Conservation (phyloP, 78 protist species). For the Tieghemostelium lacteum region DNA sequence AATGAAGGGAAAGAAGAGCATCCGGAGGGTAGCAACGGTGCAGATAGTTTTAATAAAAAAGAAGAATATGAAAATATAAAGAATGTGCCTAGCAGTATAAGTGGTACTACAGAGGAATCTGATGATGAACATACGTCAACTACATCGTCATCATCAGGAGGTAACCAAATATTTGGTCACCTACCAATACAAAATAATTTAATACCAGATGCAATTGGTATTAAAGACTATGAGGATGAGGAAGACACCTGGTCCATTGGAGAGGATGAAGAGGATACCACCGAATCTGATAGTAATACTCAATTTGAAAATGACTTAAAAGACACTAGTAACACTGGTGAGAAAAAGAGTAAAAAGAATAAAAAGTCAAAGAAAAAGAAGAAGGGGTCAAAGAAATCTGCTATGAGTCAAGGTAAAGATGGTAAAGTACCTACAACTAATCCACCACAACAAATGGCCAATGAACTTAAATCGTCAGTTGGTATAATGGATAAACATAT, state of each 20-base stretch:
- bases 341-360: background rate
- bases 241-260: slow-evolving; percentile 15
- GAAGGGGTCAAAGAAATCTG: background rate
- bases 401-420: background rate
- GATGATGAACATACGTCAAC: slow-evolving; percentile 41
- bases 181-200: background rate
- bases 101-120: background rate
- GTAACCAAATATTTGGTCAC: background rate
- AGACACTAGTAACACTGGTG: background rate
- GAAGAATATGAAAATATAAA: background rate
- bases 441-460: background rate
- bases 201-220: background rate
- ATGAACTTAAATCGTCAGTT: no score
- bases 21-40: background rate
- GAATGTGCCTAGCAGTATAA: background rate
- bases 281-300: background rate
- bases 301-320: background rate
- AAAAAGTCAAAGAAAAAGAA: background rate
- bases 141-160: slow-evolving; percentile 10
- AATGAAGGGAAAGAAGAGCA: background rate
- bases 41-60: background rate
- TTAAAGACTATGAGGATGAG: slow-evolving; percentile 27
- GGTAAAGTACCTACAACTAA: background rate
- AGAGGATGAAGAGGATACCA: slow-evolving; percentile 15
- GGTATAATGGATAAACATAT: background rate